A percentile compares a stretch with the other conserved stretches of the same genome.
Conservation (phyloP, 345 rosid species). For the Arabidopsis arenosa region DNA sequence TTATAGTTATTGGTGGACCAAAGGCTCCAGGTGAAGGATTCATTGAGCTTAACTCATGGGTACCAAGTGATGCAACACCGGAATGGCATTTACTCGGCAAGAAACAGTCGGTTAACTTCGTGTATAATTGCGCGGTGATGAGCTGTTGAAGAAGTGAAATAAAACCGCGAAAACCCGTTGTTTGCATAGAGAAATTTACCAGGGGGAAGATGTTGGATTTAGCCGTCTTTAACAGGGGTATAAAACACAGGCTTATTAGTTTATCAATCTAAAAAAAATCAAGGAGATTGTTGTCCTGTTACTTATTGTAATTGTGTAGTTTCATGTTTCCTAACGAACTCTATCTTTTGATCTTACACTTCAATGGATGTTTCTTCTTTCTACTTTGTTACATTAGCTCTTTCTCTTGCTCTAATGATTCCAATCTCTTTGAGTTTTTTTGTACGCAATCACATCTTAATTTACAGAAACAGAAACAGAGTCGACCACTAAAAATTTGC, state of each 20-base stretch:
- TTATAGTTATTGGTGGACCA: constrained; percentile 71
- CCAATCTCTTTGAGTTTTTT: background rate
- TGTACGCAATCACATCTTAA: background rate
- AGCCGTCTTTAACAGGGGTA: constrained; percentile 28
- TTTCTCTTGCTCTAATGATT: constrained; percentile 22
- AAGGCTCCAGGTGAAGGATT: constrained; percentile 53
- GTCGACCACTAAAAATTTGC: constrained; percentile 13
- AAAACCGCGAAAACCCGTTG: background rate
- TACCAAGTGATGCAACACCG: constrained; percentile 60
- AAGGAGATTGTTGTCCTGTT: constrained; percentile 21
- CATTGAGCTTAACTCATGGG: constrained; percentile 81
- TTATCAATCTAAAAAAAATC: background rate
- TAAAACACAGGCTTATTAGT: constrained; percentile 34
- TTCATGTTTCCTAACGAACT: constrained; percentile 29
- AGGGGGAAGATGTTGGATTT: constrained; percentile 1
- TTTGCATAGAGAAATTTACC: constrained; percentile 3
- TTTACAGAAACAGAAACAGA: constrained; percentile 18
- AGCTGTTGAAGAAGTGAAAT: constrained; percentile 59
- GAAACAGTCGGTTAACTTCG: constrained; percentile 61
- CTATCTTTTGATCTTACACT: constrained; percentile 28
- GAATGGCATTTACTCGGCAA: constrained; percentile 67
- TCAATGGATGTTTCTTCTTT: constrained; percentile 23
- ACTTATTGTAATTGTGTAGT: constrained; percentile 38
- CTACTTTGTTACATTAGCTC: background rate
- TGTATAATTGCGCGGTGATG: constrained; percentile 84